phyloP scores from a whole-genome alignment of 345 rosid species.

The Durio zibethinus region DNA sequence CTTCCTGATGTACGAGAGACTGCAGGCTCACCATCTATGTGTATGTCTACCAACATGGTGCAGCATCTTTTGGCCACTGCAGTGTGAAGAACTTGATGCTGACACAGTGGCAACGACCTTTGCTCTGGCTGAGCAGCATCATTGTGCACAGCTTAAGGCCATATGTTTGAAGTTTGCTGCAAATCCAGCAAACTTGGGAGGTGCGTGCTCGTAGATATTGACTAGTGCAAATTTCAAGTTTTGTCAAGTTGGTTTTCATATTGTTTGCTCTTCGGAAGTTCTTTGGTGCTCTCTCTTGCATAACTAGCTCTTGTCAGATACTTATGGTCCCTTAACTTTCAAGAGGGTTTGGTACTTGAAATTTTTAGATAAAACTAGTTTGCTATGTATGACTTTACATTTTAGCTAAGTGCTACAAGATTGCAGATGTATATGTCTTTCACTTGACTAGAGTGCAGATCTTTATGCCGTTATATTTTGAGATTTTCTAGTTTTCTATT shows the following conservation, averaged over 20 bases:
- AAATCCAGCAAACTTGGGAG: conserved; percentile 71
- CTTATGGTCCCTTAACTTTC: not conserved
- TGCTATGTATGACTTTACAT: not conserved
- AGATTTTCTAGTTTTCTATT: not conserved
- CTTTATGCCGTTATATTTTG: not conserved
- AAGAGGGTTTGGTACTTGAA: not conserved
- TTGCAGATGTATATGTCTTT: not conserved
- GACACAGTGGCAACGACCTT: conserved; percentile 86
- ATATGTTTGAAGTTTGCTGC: conserved; percentile 82
- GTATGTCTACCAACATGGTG: conserved; percentile 66
- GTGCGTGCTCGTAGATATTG: conserved; percentile 44
- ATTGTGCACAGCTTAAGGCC: conserved; percentile 67
- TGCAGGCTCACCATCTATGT: conserved; percentile 53
- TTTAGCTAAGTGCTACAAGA: not conserved
- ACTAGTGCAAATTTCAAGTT: conserved; percentile 31
- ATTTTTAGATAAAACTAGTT: not conserved
- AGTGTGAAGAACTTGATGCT: conserved; percentile 63
- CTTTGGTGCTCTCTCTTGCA: not conserved
- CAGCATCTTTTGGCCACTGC: conserved; percentile 90
- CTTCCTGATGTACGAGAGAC: conserved; percentile 73
- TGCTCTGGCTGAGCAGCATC: conserved; percentile 91
- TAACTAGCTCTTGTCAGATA: conserved; percentile 10
- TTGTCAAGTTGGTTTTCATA: conserved; percentile 17
- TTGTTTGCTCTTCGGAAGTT: conserved; percentile 9
- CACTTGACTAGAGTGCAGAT: not conserved